Evolutionary conservation across 129 eudicot species (phyloP).

Genomic region (Flaveria trinervia): DNA sequence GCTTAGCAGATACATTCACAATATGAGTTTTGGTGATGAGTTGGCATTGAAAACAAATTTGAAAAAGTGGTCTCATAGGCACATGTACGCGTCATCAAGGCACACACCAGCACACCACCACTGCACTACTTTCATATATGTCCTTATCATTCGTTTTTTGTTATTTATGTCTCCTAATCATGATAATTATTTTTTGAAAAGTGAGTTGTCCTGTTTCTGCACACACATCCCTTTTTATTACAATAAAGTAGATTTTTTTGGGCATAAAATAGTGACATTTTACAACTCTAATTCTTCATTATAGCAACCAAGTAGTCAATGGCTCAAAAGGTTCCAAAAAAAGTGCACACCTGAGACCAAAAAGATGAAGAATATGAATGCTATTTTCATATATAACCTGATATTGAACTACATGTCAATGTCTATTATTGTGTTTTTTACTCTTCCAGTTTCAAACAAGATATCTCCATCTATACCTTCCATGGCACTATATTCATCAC

Average conservation of each 20-base stretch:
- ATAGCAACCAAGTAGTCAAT: background rate
- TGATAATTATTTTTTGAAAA: background rate
- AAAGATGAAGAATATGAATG: background rate
- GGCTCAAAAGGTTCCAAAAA: background rate
- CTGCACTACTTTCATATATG: background rate
- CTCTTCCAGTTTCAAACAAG: background rate
- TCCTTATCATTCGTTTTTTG: background rate
- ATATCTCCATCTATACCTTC: background rate
- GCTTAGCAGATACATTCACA: conserved; percentile 1
- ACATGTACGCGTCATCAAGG: background rate
- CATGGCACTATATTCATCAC: background rate
- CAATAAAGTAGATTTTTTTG: background rate
- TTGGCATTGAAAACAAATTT: background rate
- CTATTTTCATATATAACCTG: background rate
- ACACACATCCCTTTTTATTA: background rate
- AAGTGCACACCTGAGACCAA: background rate
- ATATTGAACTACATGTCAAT: background rate
- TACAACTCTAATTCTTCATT: background rate
- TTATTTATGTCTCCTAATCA: background rate
- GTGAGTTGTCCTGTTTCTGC: background rate
- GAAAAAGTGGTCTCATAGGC: background rate
- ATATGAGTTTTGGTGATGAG: background rate
- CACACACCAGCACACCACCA: background rate
- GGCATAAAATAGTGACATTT: background rate
- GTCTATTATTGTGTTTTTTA: background rate